Evolutionary conservation across 768 basidiomycete species (phyloP).

Genomic region (Suillus weaverae): DNA sequence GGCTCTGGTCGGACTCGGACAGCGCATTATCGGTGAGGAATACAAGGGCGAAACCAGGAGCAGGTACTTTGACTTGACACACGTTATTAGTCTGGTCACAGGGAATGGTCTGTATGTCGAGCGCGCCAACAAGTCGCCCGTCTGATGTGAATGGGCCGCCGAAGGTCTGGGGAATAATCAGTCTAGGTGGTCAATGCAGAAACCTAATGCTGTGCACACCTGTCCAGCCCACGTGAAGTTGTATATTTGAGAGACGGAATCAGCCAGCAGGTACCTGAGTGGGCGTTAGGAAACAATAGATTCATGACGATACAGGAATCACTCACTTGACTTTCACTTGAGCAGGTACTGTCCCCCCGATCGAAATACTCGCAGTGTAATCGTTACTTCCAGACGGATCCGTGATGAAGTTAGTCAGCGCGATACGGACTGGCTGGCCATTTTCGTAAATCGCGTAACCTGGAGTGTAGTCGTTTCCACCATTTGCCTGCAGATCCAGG

Average conservation of each 20-base stretch:
- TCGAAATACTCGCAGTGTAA: conserved; percentile 50
- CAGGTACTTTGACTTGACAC: conserved; percentile 63
- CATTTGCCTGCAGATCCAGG: conserved; percentile 60
- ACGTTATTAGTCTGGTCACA: conserved; percentile 56
- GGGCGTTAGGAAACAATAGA: neutral
- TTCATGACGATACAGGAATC: neutral
- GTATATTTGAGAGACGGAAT: conserved; percentile 55
- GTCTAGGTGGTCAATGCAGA: neutral
- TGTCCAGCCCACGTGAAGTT: conserved; percentile 82
- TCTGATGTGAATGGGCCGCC: conserved; percentile 64
- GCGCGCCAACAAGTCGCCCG: conserved; percentile 59
- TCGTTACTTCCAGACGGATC: conserved; percentile 57
- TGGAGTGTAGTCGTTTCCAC: conserved; percentile 56
- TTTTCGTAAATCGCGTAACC: conserved; percentile 70
- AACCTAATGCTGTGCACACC: conserved; percentile 35
- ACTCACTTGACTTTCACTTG: conserved; percentile 55
- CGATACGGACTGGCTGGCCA: conserved; percentile 57
- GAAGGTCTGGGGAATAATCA: conserved; percentile 45
- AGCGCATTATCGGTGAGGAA: conserved; percentile 54
- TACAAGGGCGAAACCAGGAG: conserved; percentile 75
- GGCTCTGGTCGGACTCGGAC: conserved; percentile 32
- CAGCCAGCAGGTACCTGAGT: conserved; percentile 54
- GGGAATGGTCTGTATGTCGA: conserved; percentile 54
- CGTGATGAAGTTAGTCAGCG: conserved; percentile 71
- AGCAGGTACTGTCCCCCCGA: conserved; percentile 46